A percentile compares a stretch with the other conserved stretches of the same genome.
phyloP scores from a whole-genome alignment of 2,329 filamentous ascomycete species.

The Ophiostoma ulmi region DNA sequence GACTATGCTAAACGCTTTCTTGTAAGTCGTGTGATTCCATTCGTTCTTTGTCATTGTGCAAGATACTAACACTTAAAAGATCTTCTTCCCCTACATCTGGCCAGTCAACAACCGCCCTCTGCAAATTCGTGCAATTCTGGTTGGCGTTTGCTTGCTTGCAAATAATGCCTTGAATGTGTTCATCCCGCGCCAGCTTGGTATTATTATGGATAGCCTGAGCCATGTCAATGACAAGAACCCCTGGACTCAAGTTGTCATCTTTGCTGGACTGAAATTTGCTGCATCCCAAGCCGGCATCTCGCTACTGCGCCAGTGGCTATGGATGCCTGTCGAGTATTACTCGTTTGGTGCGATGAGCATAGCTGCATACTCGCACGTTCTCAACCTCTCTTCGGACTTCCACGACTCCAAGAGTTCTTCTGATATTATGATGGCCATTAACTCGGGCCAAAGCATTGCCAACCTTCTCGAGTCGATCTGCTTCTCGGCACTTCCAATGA shows the following conservation, averaged over 20 bases:
- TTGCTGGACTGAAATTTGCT: slow-evolving; percentile 47
- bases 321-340: slow-evolving; percentile 55
- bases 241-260: slow-evolving; percentile 50
- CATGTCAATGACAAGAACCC: slow-evolving; percentile 44
- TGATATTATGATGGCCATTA: slow-evolving; percentile 54
- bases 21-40: slow-evolving; percentile 34
- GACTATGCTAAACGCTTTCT: slow-evolving; percentile 69
- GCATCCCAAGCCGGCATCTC: slow-evolving; percentile 52
- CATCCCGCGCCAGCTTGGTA: slow-evolving; percentile 74
- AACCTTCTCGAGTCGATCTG: slow-evolving; percentile 54
- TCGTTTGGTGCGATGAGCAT: slow-evolving; percentile 50
- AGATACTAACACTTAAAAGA: slow-evolving; percentile 35
- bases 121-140: slow-evolving; percentile 62
- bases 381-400: slow-evolving; percentile 57
- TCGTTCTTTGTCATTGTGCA: not conserved
- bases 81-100: slow-evolving; percentile 76
- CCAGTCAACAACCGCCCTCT: slow-evolving; percentile 61
- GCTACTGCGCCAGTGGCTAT: slow-evolving; percentile 51
- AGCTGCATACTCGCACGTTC: slow-evolving; percentile 55
- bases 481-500: slow-evolving; percentile 54
- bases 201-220: slow-evolving; percentile 66
- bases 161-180: slow-evolving; percentile 70
- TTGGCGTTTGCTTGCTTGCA: slow-evolving; percentile 62
- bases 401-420: slow-evolving; percentile 57
- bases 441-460: slow-evolving; percentile 49